Conservation (phyloP, 2,329 filamentous ascomycete genomes). For the Aspergillus sp. region DNA sequence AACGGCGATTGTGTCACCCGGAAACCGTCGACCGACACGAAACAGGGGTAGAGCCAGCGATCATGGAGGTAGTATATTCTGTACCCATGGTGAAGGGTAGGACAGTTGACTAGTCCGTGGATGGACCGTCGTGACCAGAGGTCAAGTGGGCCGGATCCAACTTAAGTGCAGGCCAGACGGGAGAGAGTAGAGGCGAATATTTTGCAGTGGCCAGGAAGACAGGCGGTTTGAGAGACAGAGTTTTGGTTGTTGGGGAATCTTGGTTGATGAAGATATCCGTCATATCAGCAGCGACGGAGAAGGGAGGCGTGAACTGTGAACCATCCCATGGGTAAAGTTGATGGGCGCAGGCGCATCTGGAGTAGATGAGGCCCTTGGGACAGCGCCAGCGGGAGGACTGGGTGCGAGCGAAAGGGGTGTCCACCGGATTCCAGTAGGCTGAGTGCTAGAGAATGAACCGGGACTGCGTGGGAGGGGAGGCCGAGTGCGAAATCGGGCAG, state of each 20-base stretch:
- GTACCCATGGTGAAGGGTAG: conserved; percentile 9
- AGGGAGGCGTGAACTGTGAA: background rate
- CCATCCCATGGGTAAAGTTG: background rate
- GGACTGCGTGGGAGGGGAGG: conserved; percentile 16
- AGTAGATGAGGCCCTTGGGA: conserved; percentile 10
- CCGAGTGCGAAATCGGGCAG: conserved; percentile 20
- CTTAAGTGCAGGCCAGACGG: background rate
- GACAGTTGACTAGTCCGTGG: conserved; percentile 7
- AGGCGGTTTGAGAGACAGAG: background rate
- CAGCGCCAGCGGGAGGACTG: conserved; percentile 26
- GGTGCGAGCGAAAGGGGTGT: conserved; percentile 37
- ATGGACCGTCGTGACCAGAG: conserved; percentile 1
- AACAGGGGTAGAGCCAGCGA: conserved; percentile 7
- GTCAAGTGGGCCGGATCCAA: conserved; percentile 9
- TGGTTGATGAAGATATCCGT: background rate
- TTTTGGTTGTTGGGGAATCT: too few species aligned
- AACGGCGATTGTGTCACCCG: conserved; percentile 3
- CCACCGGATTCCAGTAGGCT: conserved; percentile 25
- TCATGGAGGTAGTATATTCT: conserved; percentile 11
- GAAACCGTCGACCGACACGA: background rate
- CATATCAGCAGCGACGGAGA: background rate
- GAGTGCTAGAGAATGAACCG: conserved; percentile 41
- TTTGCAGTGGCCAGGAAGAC: background rate
- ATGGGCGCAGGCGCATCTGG: background rate
- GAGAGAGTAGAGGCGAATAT: background rate